A percentile compares a stretch with the other conserved stretches of the same genome.
These are phyloP conservation scores for Hypomontagnella monticulosa DNA, from an alignment of 495 filamentous ascomycete genomes.

Conservation along the genomic window DNA sequence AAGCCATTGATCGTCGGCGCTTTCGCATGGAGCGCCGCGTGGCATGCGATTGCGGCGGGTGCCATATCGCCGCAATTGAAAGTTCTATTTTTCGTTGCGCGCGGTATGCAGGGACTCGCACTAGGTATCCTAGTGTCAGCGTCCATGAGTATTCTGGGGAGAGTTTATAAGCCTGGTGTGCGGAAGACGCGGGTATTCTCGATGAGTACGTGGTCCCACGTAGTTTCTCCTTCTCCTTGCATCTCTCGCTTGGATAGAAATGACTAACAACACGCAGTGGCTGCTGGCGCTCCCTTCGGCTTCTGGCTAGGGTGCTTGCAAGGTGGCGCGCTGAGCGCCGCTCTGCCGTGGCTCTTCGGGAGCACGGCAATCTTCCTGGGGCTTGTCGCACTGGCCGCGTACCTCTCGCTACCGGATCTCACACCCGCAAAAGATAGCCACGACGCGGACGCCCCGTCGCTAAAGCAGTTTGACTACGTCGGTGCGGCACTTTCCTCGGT, in stretches of 20 bases:
- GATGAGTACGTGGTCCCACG: conserved; percentile 45
- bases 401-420: conserved; percentile 50
- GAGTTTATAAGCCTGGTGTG: conserved; percentile 59
- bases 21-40: conserved; percentile 55
- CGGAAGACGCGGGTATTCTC: conserved; percentile 70
- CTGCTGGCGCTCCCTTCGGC: conserved; percentile 66
- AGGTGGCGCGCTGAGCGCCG: conserved; percentile 54
- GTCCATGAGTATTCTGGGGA: conserved; percentile 65
- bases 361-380: conserved; percentile 63
- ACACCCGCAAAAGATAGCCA: conserved; percentile 45
- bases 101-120: conserved; percentile 68
- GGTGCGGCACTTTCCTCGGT: conserved; percentile 58
- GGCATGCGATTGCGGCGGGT: conserved; percentile 56
- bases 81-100: conserved; percentile 62
- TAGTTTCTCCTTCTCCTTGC: neutral
- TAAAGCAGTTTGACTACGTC: conserved; percentile 55
- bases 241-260: neutral
- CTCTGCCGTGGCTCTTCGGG: conserved; percentile 59
- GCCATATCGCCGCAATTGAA: conserved; percentile 50
- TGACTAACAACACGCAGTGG: conserved; percentile 48
- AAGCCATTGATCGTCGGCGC: conserved; percentile 56
- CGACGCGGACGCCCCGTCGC: conserved; percentile 34
- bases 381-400: conserved; percentile 64
- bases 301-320: conserved; percentile 43
- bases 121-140: conserved; percentile 68